phyloP scores from a whole-genome alignment of 192 early-diverging fungal genomes.

The Gigaspora rosea region DNA sequence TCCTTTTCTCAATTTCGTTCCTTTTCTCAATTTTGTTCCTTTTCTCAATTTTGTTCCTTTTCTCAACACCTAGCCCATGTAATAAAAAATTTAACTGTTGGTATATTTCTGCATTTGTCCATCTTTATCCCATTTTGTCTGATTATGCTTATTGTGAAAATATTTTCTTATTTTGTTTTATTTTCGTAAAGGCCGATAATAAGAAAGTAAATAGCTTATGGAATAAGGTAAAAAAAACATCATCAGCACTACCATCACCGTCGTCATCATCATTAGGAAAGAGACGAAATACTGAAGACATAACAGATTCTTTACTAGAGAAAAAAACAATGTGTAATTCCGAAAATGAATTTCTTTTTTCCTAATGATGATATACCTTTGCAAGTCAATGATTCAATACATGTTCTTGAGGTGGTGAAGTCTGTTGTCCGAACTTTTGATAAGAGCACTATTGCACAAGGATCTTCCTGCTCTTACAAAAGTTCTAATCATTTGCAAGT shows the following conservation, averaged over 20 bases:
- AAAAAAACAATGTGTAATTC: not conserved
- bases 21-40: too few relatives aligned
- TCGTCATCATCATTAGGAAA: not conserved
- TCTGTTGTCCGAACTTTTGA: slow-evolving; percentile 15
- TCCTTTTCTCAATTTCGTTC: too few relatives aligned
- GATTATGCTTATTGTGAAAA: slow-evolving; percentile 13
- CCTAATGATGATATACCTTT: slow-evolving; percentile 15
- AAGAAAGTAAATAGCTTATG: not conserved
- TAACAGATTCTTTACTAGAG: not conserved
- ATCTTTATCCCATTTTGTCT: slow-evolving; percentile 13
- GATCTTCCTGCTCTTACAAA: slow-evolving; percentile 22
- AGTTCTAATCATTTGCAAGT: not conserved
- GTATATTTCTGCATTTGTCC: slow-evolving; percentile 3
- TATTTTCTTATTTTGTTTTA: slow-evolving; percentile 4
- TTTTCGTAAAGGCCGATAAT: slow-evolving; percentile 9
- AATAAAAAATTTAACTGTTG: not conserved
- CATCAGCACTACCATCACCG: not conserved
- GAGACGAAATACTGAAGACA: not conserved
- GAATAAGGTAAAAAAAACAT: not conserved
- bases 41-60: too few relatives aligned
- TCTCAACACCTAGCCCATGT: too few relatives aligned
- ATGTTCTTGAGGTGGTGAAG: slow-evolving; percentile 30
- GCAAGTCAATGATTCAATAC: not conserved
- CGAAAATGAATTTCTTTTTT: slow-evolving; percentile 1
- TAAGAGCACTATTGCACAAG: slow-evolving; percentile 18